Conservation (phyloP, 2,329 filamentous ascomycete species). For the Orbilia brochopaga region DNA sequence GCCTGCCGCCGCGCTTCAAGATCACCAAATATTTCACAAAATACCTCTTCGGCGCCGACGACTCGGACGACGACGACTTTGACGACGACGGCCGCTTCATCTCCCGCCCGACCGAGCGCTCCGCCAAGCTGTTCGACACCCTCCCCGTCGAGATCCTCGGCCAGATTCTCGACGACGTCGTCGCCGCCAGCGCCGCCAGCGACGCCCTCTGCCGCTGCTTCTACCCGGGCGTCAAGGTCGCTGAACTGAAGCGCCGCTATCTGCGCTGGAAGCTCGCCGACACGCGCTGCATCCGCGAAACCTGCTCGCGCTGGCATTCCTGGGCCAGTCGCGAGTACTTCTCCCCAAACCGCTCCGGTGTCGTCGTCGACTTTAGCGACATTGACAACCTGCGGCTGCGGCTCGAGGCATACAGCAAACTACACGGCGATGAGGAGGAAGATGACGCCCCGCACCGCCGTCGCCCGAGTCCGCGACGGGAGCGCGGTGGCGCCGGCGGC, state of each 20-base stretch:
- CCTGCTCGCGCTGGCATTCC: constrained; percentile 47
- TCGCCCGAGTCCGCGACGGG: constrained; percentile 12
- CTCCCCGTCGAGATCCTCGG: constrained; percentile 39
- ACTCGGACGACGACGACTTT: constrained; percentile 49
- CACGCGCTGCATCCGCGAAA: constrained; percentile 32
- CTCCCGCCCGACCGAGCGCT: constrained; percentile 43
- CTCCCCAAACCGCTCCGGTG: constrained; percentile 33
- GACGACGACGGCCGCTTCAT: constrained; percentile 45
- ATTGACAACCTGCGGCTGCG: constrained; percentile 29
- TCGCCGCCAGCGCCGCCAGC: constrained; percentile 25
- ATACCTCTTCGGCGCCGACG: constrained; percentile 46
- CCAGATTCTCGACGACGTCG: constrained; percentile 46
- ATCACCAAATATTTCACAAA: constrained; percentile 49
- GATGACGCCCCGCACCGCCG: constrained; percentile 5
- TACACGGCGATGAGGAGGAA: constrained; percentile 22
- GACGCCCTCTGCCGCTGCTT: constrained; percentile 47
- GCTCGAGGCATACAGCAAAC: constrained; percentile 39
- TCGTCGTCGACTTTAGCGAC: constrained; percentile 49
- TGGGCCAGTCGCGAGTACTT: constrained; percentile 50
- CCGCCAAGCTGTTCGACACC: constrained; percentile 35
- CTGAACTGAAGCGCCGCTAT: constrained; percentile 41
- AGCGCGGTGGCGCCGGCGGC: constrained; percentile 8
- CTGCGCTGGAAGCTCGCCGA: constrained; percentile 42
- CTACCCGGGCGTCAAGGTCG: constrained; percentile 44
- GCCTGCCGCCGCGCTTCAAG: constrained; percentile 32